A percentile compares a stretch with the other conserved stretches of the same genome.
phyloP scores from a whole-genome alignment of 345 rosid genomes.

The Mallotus nudiflorus region DNA sequence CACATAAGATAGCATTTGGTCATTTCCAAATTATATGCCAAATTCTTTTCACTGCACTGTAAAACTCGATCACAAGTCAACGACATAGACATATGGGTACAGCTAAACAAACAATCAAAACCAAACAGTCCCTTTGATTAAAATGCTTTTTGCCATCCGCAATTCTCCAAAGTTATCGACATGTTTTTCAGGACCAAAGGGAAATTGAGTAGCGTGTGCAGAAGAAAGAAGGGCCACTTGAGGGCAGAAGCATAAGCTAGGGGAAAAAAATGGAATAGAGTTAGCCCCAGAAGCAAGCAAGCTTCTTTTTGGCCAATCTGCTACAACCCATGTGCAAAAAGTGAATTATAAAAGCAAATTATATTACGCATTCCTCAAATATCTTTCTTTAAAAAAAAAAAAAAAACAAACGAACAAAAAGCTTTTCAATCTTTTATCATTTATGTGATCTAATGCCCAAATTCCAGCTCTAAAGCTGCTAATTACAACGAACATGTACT shows the following conservation, averaged over 20 bases:
- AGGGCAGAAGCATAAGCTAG: conserved; percentile 29
- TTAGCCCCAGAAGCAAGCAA: conserved; percentile 49
- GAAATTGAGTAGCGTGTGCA: background rate
- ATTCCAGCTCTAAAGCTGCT: conserved; percentile 14
- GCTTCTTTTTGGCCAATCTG: conserved; percentile 30
- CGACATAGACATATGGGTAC: background rate
- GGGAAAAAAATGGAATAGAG: conserved; percentile 31
- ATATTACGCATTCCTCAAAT: conserved; percentile 13
- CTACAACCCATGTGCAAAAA: conserved; percentile 55
- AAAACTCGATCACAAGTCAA: too few relatives aligned
- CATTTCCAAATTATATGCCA: background rate
- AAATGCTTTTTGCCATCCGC: background rate
- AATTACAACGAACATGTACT: conserved; percentile 5
- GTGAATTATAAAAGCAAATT: conserved; percentile 25
- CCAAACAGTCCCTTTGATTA: background rate
- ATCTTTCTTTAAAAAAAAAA: background rate
- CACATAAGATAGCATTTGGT: background rate
- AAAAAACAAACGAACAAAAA: too few relatives aligned
- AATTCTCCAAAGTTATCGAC: conserved; percentile 1
- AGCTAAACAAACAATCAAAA: background rate
- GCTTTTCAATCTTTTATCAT: background rate
- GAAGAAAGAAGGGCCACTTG: background rate
- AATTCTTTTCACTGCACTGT: background rate
- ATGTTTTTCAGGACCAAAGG: conserved; percentile 16
- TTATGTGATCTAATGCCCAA: background rate